A percentile compares a stretch with the other conserved stretches of the same genome.
Evolutionary conservation across 2,329 filamentous ascomycete species (phyloP).

Genomic region (Dactylonectria macrodidyma): DNA sequence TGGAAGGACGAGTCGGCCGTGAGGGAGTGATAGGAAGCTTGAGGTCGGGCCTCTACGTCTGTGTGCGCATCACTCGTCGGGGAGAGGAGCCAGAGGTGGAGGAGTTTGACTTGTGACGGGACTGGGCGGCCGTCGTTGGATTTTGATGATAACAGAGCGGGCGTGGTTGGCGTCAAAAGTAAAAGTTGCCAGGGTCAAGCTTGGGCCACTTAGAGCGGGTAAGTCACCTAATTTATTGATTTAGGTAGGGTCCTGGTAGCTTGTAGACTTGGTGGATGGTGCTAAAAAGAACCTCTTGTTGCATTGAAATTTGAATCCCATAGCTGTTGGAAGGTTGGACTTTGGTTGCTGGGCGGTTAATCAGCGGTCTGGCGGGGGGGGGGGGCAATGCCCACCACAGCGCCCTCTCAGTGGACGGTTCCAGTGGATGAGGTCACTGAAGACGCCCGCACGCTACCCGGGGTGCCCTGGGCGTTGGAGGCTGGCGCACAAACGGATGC

Average conservation of each 20-base stretch:
- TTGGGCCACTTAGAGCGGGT: slow-evolving; percentile 42
- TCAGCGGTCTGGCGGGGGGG: slow-evolving; percentile 30
- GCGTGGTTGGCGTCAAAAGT: slow-evolving; percentile 48
- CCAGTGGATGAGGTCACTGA: slow-evolving; percentile 46
- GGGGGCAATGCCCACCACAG: neutral
- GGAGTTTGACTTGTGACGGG: slow-evolving; percentile 37
- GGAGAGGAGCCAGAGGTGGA: slow-evolving; percentile 27
- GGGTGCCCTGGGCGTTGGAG: slow-evolving; percentile 10
- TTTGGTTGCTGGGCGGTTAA: slow-evolving; percentile 28
- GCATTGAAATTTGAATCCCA: slow-evolving; percentile 37
- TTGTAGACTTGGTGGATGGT: too few relatives aligned
- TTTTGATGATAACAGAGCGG: slow-evolving; percentile 47
- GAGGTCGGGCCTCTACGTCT: slow-evolving; percentile 43
- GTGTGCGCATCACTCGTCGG: slow-evolving; percentile 43
- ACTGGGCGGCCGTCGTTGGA: slow-evolving; percentile 41
- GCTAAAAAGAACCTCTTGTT: neutral
- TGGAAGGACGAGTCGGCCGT: slow-evolving; percentile 24
- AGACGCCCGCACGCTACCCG: slow-evolving; percentile 25
- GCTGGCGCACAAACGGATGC: too few relatives aligned
- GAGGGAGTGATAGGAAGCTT: slow-evolving; percentile 33
- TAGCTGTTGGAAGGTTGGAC: slow-evolving; percentile 25
- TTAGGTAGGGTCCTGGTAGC: too few relatives aligned
- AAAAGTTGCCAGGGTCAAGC: slow-evolving; percentile 38
- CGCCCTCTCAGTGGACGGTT: slow-evolving; percentile 34
- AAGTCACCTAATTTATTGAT: slow-evolving; percentile 11